Base-by-base conservation (phyloP, 2,329 filamentous ascomycete genomes). In the Fusarium guadeloupense region DNA sequence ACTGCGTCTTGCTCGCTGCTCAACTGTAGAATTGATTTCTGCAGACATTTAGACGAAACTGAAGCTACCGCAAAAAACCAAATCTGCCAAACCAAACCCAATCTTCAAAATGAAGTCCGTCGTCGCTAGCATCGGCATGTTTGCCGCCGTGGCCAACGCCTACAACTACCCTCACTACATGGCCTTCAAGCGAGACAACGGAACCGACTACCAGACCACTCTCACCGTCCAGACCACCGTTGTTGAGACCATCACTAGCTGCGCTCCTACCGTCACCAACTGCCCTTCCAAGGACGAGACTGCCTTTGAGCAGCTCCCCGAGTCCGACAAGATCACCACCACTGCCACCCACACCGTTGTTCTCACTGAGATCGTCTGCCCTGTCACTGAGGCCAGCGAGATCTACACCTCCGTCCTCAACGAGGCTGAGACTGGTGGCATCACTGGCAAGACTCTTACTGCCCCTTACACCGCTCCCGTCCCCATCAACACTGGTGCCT, bases 201-300 rank as follows among this genome's bases (percentile, higher is more conserved):
- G 56, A 30, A 73, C 70, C 41, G 62, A 66, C 31, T 49, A 64
- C 50, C 54, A 71, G 64, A 80, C 77, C 47, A 80, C 79, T 31
- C 62, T 79, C 55, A 79, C 83, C 64, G 77, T 86, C 76, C 79
- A 81, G 77, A 75, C 79, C 71, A 86, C 83, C 54, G 75, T 83
- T 71, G 75, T 84, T 63, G 76, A 82, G 59, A 87, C 84, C 73
- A 78, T 86, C 75, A 86, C 80, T 68, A 85, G 82, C 54, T 87
- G 84, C 72, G 82, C 78, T 60, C 76, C 84, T 51, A 83, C 80
- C 52, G 79, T 85, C 71, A 85, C 83, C 74, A 76, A 85, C 84
- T 87, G 85, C 75, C 77, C 78, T 50, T 73, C 73, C 58, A 59
- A 59, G 47, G 69, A 71, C 54, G 40, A 71, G 59, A 70, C 73